Base-by-base conservation (phyloP, 768 basidiomycete species). In the Auricularia cornea region DNA sequence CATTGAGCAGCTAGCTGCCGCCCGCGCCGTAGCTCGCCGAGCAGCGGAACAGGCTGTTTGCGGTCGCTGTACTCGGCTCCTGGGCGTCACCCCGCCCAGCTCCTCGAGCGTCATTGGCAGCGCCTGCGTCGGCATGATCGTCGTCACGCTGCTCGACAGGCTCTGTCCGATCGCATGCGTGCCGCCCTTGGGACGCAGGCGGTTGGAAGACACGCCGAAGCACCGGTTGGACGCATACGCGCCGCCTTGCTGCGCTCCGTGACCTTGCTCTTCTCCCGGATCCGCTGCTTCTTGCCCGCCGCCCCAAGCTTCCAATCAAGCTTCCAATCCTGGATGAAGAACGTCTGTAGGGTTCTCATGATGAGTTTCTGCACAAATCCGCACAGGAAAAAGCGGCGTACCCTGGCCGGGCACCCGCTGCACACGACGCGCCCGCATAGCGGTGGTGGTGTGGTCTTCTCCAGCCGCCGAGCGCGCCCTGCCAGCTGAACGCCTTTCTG, bases 381-480 rank as follows among this genome's bases (percentile, higher is more conserved):
- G 18, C 8, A 8, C 38, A 18, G 8, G 18, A 44, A 29, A 51
- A 60, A 8, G 18, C 3, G 71, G 67, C 81, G 64, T 69, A 93
- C 94, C 78, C 84, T 82, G 14, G 82, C 83, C 12, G 92, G 94
- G 74, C 94, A 97, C 3, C 74, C 73, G n/a, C 85, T 85, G 73
- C 94, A 96, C 10, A 96, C 87, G 70, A 94, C 91, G 56, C 87
- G 73, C 0, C 92, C 92, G 72, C 92, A 94, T 3, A 94, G 76
- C 92, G 76, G 72, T 93, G 94, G 70, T 94, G 92, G 71, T 94
- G 92, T 63, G 91, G 78, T 67, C 92, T 76, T 67, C 90, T 80
- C 70, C 61, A 59, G 32, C 31, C 29, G n/a, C 10, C 23, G 38
- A 52, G 52, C 14, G 23, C 26, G 4, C 60, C 87, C 74, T 31